phyloP scores from a whole-genome alignment of 768 basidiomycete species.

The Ramaria sp. region DNA sequence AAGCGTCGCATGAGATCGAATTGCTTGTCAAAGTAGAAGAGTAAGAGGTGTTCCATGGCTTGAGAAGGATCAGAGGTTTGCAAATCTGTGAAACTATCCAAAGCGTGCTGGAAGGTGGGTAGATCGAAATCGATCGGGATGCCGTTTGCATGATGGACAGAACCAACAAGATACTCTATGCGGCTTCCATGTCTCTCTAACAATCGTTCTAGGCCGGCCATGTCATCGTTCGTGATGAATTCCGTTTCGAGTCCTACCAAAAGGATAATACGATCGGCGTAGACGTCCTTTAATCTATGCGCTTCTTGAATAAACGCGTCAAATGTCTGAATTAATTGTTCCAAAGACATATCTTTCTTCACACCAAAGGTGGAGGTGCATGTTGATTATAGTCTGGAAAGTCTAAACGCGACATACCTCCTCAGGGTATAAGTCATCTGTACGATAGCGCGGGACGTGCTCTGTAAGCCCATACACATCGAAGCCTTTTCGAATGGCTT shows the following conservation, averaged over 20 bases:
- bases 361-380: constrained; percentile 11
- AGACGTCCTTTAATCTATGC: constrained; percentile 53
- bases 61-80: constrained; percentile 16
- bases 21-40: constrained; percentile 80
- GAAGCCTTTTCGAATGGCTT: constrained; percentile 74
- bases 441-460: constrained; percentile 83
- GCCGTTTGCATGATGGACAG: constrained; percentile 80
- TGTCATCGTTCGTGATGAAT: constrained; percentile 60
- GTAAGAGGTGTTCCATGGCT: constrained; percentile 38
- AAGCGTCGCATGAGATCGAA: constrained; percentile 55
- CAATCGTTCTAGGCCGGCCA: constrained; percentile 43
- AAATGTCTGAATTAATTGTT: constrained; percentile 53
- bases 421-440: constrained; percentile 83
- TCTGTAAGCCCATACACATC: constrained; percentile 80
- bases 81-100: constrained; percentile 26
- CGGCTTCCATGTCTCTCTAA: constrained; percentile 34
- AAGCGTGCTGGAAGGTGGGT: constrained; percentile 50
- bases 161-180: constrained; percentile 87
- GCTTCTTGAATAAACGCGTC: constrained; percentile 68
- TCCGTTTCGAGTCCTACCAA: constrained; percentile 93
- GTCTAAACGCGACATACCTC: constrained; percentile 47
- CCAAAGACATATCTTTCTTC: constrained; percentile 45
- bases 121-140: constrained; percentile 91
- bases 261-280: constrained; percentile 57
- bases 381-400: constrained; percentile 9